Conservation (phyloP, 768 basidiomycete species). For the Xerocomellus intermedius region DNA sequence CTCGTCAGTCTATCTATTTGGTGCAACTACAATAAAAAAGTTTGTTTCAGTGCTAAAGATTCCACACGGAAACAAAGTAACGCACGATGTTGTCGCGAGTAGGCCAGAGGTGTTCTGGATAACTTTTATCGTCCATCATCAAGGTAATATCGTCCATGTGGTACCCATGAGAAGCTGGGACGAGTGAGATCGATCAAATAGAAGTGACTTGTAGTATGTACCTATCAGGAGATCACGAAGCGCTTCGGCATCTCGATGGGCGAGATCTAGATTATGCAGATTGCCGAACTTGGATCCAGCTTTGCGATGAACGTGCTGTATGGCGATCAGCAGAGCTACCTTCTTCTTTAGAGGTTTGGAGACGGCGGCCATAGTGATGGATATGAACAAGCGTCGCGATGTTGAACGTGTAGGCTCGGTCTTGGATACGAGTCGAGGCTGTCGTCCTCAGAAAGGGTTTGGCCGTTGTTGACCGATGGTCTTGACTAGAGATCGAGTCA, state of each 20-base stretch:
- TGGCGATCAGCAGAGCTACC: constrained; percentile 22
- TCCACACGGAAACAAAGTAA: neutral
- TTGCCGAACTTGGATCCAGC: neutral
- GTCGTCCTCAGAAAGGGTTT: neutral
- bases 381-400: too few species aligned
- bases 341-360: constrained; percentile 5
- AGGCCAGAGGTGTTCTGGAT: constrained; percentile 36
- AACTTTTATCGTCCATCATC: constrained; percentile 38
- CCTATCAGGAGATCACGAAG: constrained; percentile 19
- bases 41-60: neutral
- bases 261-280: constrained; percentile 9
- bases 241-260: constrained; percentile 21
- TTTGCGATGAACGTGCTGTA: constrained; percentile 8
- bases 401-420: neutral
- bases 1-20: constrained; percentile 44
- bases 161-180: constrained; percentile 40
- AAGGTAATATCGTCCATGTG: constrained; percentile 38
- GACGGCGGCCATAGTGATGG: neutral
- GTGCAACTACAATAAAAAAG: constrained; percentile 24
- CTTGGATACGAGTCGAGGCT: neutral
- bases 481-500: too few species aligned
- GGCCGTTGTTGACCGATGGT: neutral
- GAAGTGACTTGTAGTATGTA: neutral
- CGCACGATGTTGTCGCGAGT: constrained; percentile 46
- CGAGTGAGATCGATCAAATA: neutral